Conservation (phyloP, 306 rosid species). For the Spatholobus suberectus region DNA sequence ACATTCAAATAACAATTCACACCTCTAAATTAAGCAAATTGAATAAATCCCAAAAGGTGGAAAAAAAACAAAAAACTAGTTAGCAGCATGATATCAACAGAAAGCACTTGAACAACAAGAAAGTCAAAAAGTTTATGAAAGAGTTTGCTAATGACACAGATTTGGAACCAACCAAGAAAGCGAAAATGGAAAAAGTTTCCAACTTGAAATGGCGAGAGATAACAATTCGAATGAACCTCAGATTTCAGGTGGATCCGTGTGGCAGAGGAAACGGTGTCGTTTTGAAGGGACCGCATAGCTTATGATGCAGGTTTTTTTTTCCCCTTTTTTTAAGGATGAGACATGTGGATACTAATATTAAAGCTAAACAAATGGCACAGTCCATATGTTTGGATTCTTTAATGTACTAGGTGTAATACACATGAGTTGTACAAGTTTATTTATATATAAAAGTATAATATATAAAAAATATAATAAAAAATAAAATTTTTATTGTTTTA, state of each 20-base stretch:
- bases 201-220: neutral
- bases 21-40: constrained; percentile 39
- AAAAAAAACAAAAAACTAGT: neutral
- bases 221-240: neutral
- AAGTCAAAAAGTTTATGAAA: neutral
- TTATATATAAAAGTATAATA: too few relatives aligned
- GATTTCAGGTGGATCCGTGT: constrained; percentile 35
- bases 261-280: constrained; percentile 42
- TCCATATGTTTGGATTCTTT: too few relatives aligned
- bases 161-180: constrained; percentile 27
- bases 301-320: neutral
- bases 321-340: neutral
- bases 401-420: too few relatives aligned
- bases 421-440: too few relatives aligned
- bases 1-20: constrained; percentile 43
- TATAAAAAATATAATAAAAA: too few relatives aligned
- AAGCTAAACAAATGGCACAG: too few relatives aligned
- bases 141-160: neutral
- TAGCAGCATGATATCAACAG: neutral
- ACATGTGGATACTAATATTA: too few relatives aligned
- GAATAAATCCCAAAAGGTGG: neutral
- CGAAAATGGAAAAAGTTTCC: constrained; percentile 1
- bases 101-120: neutral
- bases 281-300: neutral
- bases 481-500: too few relatives aligned